phyloP scores from a whole-genome alignment of 2,329 filamentous ascomycete species.

The Lasiodiplodia hormozganensis region DNA sequence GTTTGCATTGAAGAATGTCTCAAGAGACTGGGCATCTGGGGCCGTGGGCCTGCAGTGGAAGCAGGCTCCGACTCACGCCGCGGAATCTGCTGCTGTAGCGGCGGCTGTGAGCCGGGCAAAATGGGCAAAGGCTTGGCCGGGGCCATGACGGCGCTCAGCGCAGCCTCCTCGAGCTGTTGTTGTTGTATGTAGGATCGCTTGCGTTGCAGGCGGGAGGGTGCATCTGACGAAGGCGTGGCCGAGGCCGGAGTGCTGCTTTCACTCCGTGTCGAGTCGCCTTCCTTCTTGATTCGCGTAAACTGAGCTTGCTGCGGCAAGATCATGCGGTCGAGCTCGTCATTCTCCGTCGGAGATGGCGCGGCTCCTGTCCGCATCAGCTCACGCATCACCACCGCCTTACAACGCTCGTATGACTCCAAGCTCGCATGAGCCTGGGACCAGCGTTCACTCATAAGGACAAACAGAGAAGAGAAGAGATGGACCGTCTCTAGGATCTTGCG shows the following conservation, averaged over 20 bases:
- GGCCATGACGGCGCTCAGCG: background rate
- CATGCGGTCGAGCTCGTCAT: constrained; percentile 27
- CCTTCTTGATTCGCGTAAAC: background rate
- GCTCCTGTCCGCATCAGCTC: constrained; percentile 18
- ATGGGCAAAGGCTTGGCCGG: background rate
- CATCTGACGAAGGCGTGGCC: background rate
- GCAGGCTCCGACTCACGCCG: background rate
- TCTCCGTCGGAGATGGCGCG: constrained; percentile 7
- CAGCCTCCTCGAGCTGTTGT: background rate
- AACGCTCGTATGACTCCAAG: constrained; percentile 27
- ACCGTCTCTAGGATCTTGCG: constrained; percentile 23
- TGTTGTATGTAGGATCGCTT: background rate
- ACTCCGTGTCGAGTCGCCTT: background rate
- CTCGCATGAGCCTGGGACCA: constrained; percentile 27
- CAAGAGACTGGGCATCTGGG: background rate
- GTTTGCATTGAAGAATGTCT: background rate
- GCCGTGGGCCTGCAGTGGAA: background rate
- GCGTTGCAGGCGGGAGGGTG: background rate
- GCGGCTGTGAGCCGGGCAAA: constrained; percentile 1
- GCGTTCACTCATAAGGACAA: constrained; percentile 28
- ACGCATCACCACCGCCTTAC: constrained; percentile 20
- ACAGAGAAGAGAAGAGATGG: constrained; percentile 27
- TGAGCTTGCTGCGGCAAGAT: constrained; percentile 28
- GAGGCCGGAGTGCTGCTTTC: constrained; percentile 7
- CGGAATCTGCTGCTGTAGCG: background rate